A percentile compares a stretch with the other conserved stretches of the same genome.
These are phyloP conservation scores for Populus alba DNA, from an alignment of 345 rosid genomes.

Conservation along the genomic window DNA sequence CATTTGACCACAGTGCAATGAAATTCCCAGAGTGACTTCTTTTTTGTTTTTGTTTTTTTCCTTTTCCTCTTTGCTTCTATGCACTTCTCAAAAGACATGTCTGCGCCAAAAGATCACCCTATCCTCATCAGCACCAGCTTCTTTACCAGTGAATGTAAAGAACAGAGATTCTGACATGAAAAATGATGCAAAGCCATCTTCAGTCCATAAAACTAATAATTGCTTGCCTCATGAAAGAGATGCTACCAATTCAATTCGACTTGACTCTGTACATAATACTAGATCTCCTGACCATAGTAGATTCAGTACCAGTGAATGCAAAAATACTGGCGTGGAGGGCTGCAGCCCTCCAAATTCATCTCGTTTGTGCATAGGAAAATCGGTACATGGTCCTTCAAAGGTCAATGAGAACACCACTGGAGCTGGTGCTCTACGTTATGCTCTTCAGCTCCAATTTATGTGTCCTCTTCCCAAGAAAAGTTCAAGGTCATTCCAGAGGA, in stretches of 20 bases:
- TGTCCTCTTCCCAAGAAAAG: constrained; percentile 17
- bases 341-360: constrained; percentile 14
- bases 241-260: neutral
- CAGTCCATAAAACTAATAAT: constrained; percentile 8
- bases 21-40: neutral
- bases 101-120: constrained; percentile 84
- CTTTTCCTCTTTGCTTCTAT: neutral
- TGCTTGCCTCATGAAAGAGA: constrained; percentile 7
- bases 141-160: neutral
- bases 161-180: constrained; percentile 4
- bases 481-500: constrained; percentile 18
- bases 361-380: neutral
- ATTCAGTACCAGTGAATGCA: neutral
- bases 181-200: constrained; percentile 8
- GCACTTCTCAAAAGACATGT: constrained; percentile 53
- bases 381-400: constrained; percentile 18
- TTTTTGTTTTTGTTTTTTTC: neutral
- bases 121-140: constrained; percentile 42
- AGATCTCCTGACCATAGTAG: neutral
- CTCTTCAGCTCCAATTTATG: constrained; percentile 26
- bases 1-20: neutral
- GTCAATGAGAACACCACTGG: constrained; percentile 8
- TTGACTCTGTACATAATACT: neutral
- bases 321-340: neutral
- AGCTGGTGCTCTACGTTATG: constrained; percentile 25